Evolutionary conservation across 1,284 basidiomycete genomes (phyloP).

Genomic region (Takashimella tepidaria): DNA sequence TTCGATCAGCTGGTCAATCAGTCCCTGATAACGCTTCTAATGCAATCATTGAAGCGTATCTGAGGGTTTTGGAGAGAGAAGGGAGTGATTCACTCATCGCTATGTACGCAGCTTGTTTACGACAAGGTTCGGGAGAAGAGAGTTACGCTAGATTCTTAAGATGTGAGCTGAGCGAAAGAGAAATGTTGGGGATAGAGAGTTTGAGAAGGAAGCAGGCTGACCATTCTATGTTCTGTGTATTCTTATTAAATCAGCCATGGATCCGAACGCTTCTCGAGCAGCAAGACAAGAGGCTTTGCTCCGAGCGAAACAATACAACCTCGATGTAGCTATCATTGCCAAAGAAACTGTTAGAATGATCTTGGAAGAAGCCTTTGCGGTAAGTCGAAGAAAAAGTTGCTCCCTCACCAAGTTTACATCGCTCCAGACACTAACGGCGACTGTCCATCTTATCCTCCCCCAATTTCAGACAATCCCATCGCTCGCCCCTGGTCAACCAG

Average conservation of each 20-base stretch:
- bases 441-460: too few species aligned
- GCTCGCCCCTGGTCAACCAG: slow-evolving; percentile 33
- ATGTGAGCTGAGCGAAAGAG: slow-evolving; percentile 32
- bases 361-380: slow-evolving; percentile 69
- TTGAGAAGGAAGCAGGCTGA: too few species aligned
- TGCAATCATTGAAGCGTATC: slow-evolving; percentile 79
- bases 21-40: slow-evolving; percentile 72
- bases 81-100: slow-evolving; percentile 82
- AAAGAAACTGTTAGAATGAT: slow-evolving; percentile 68
- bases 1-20: slow-evolving; percentile 71
- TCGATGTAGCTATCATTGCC: slow-evolving; percentile 79
- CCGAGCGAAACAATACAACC: slow-evolving; percentile 72
- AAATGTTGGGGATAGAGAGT: too few species aligned
- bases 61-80: slow-evolving; percentile 78
- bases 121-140: slow-evolving; percentile 79
- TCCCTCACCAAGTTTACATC: neutral
- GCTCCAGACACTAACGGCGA: slow-evolving; percentile 1
- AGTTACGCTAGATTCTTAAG: slow-evolving; percentile 89
- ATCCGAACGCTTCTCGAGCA: slow-evolving; percentile 60
- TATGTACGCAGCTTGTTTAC: slow-evolving; percentile 85
- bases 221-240: too few species aligned
- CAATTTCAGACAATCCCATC: slow-evolving; percentile 32
- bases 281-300: slow-evolving; percentile 69
- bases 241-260: slow-evolving; percentile 67
- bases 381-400: too few species aligned